Evolutionary conservation across 2,329 filamentous ascomycete species (phyloP).

Genomic region (Cladosporium halotolerans): DNA sequence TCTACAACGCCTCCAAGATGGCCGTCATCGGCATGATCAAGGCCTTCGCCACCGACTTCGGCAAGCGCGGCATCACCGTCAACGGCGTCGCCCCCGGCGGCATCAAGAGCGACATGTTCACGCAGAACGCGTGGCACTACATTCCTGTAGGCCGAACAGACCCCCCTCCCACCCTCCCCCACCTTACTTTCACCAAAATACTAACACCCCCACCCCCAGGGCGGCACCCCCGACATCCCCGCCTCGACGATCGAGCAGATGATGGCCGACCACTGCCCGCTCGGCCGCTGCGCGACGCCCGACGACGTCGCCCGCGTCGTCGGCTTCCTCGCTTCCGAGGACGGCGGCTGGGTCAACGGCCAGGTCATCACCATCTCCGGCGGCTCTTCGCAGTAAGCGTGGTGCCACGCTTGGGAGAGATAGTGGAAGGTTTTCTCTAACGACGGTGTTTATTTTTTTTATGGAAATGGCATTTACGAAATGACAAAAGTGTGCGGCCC

Average conservation of each 20-base stretch:
- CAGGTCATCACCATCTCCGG: slow-evolving; percentile 40
- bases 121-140: slow-evolving; percentile 28
- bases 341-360: slow-evolving; percentile 37
- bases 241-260: slow-evolving; percentile 45
- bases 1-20: slow-evolving; percentile 68
- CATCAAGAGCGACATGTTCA: slow-evolving; percentile 70
- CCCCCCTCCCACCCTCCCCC: too few species aligned
- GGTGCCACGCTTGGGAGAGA: not conserved
- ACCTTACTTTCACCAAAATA: too few species aligned
- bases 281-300: slow-evolving; percentile 43
- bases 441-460: not conserved
- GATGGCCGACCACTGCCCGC: slow-evolving; percentile 46
- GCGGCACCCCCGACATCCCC: slow-evolving; percentile 43
- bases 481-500: not conserved
- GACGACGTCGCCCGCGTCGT: slow-evolving; percentile 38
- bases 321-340: slow-evolving; percentile 33
- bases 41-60: slow-evolving; percentile 65
- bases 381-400: slow-evolving; percentile 33
- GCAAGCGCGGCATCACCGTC: slow-evolving; percentile 60
- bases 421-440: not conserved
- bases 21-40: slow-evolving; percentile 68
- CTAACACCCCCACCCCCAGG: slow-evolving; percentile 28
- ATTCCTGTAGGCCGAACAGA: slow-evolving; percentile 17
- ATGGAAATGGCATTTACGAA: not conserved
- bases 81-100: slow-evolving; percentile 68